Evolutionary conservation across 2,329 filamentous ascomycete species (phyloP), one percentile per base, ranked within the genome.

Genomic region (Teratosphaeria viscida): DNA sequence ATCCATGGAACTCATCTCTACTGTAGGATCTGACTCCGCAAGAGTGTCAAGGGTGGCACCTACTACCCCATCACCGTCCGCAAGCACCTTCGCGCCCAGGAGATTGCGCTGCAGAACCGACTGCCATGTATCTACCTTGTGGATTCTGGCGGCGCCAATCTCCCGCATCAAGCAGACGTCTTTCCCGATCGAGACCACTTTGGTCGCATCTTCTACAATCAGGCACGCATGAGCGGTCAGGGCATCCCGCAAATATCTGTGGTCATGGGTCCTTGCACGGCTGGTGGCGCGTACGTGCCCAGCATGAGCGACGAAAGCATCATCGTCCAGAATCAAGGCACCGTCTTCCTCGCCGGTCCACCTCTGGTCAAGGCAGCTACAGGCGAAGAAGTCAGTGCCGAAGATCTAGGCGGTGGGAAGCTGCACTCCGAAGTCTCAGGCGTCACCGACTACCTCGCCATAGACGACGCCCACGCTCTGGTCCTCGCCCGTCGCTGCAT

Each of bases 271-370:
- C 89, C 92, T 52, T 99, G 94, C 76, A 99, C 94, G 0, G 92
- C 92, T 1, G 92, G 92, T 56, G 92, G 92, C 55, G 92, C 92
- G 27, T 97, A 99, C 72, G 92, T 97, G 11, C 92, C 92, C 11
- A 90, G 90, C 68, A 97, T 99, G 92, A 92, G 89, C 62, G 94
- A 97, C 72, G 94, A 97, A 80, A 91, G 85, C 71, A 96, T 99
- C 74, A 97, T 99, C 64, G 94, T 97, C 47, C 85, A 90, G 70
- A 88, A 92, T 57, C 92, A 96, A 73, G 92, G 92, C n/a, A 92
- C 95, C 66, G 96, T 99, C 72, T 99, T 97, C 79, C 84, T 99
- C 1, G 92, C 92, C 0, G 94, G 92, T 0, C 92, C 92, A 19
- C 92, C 94, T 0, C 81, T 99, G 0, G 94, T 99, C 63, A 96